phyloP scores from a whole-genome alignment of 1,284 basidiomycete species.

The Vanrija sp. region DNA sequence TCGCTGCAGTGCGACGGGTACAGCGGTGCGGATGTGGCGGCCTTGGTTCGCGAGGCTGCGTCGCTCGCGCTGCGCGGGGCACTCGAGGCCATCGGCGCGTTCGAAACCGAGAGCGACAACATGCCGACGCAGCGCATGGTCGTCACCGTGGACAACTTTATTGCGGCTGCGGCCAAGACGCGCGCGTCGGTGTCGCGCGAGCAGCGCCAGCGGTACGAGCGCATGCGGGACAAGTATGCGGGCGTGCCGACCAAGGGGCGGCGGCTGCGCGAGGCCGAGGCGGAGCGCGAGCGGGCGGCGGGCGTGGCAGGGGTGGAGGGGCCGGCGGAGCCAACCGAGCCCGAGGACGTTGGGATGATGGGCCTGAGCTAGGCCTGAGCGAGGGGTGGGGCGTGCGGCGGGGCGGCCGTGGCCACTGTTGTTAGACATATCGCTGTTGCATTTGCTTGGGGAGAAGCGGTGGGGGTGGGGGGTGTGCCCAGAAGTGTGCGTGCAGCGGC shows the following conservation, averaged over 20 bases:
- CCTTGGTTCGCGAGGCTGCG: conserved; percentile 83
- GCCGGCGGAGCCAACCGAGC: conserved; percentile 1
- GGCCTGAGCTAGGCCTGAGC: not conserved
- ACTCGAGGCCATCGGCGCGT: conserved; percentile 59
- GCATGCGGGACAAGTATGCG: conserved; percentile 71
- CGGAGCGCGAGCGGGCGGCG: conserved; percentile 1
- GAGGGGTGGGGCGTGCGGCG: too few species aligned
- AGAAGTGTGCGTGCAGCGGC: too few species aligned
- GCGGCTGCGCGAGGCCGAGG: conserved; percentile 32
- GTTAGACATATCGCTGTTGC: not conserved
- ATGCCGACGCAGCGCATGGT: conserved; percentile 40
- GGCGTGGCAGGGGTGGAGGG: not conserved
- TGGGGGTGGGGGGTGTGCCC: too few species aligned
- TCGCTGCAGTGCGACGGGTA: conserved; percentile 71
- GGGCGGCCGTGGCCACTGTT: not conserved
- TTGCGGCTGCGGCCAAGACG: conserved; percentile 71
- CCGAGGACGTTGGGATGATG: not conserved
- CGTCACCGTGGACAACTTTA: conserved; percentile 63
- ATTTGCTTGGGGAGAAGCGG: too few species aligned
- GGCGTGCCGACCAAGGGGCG: conserved; percentile 55
- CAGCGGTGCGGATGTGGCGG: conserved; percentile 83
- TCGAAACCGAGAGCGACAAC: conserved; percentile 52
- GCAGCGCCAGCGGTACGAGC: conserved; percentile 78
- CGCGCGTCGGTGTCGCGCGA: conserved; percentile 76
- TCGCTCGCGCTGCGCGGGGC: conserved; percentile 73